Evolutionary conservation across 176 grass and related monocot species (phyloP).

Genomic region (Poa annua): DNA sequence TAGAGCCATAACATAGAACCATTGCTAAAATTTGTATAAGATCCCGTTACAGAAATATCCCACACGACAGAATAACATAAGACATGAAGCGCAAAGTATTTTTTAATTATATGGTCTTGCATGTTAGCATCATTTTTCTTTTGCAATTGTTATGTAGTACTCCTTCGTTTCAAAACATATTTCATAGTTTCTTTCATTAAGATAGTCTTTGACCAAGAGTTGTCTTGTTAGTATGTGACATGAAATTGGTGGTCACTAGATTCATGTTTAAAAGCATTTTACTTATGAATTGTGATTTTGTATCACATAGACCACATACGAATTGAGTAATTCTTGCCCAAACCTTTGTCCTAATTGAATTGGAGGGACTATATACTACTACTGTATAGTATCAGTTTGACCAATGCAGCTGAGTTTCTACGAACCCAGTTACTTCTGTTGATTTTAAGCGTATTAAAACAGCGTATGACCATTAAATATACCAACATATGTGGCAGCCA

Average conservation of each 20-base stretch:
- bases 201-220: not conserved
- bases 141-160: not conserved
- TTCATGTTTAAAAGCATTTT: not conserved
- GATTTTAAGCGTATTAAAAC: slow-evolving; percentile 4
- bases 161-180: not conserved
- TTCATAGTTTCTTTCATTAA: not conserved
- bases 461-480: not conserved
- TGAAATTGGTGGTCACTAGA: not conserved
- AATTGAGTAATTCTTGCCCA: not conserved
- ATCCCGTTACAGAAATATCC: not conserved
- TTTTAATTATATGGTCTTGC: not conserved
- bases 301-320: not conserved
- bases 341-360: not conserved
- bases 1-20: not conserved
- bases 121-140: not conserved
- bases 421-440: not conserved
- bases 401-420: slow-evolving; percentile 5
- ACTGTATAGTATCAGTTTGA: not conserved
- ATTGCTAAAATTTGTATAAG: not conserved
- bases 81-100: not conserved
- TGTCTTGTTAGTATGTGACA: not conserved
- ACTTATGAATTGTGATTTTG: not conserved
- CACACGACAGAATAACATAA: not conserved
- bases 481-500: not conserved
- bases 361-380: not conserved